Evolutionary conservation across 2,329 filamentous ascomycete genomes (phyloP).

Genomic region (Alternaria metachromatica): DNA sequence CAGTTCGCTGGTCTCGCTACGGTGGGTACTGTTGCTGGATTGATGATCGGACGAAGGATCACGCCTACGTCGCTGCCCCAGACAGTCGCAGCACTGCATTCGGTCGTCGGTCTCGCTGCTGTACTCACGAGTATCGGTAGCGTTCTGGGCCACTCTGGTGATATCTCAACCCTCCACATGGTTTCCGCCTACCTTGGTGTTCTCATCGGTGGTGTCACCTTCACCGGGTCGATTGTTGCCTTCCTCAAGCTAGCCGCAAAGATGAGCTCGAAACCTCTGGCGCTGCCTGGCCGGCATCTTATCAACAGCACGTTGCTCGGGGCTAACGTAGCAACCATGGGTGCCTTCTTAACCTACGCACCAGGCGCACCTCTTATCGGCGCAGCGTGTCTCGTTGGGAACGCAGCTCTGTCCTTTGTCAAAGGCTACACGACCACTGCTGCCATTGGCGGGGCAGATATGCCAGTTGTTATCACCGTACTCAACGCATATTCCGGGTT

Average conservation of each 20-base stretch:
- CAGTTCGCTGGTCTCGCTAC: constrained; percentile 82
- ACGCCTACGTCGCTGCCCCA: constrained; percentile 88
- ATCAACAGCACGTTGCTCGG: constrained; percentile 78
- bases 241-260: constrained; percentile 85
- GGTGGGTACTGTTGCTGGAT: constrained; percentile 71
- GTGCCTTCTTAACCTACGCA: constrained; percentile 80
- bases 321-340: constrained; percentile 82
- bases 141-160: constrained; percentile 76
- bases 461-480: constrained; percentile 91
- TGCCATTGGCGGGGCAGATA: constrained; percentile 90
- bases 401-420: constrained; percentile 77
- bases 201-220: constrained; percentile 84
- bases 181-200: constrained; percentile 88
- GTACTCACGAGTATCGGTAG: constrained; percentile 89
- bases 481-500: constrained; percentile 92
- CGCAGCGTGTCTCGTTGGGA: constrained; percentile 77
- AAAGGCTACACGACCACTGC: constrained; percentile 89
- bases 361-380: constrained; percentile 80
- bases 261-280: constrained; percentile 79
- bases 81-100: constrained; percentile 87
- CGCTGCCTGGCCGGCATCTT: constrained; percentile 75
- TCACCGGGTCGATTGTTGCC: constrained; percentile 88
- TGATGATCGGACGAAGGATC: constrained; percentile 83
- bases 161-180: constrained; percentile 79
- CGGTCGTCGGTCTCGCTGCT: constrained; percentile 86